Percentiles rank a stretch among this genome's conserved stretches.
Conservation (phyloP, 495 filamentous ascomycete species). For the Pseudomonodictys pantanalensis region DNA sequence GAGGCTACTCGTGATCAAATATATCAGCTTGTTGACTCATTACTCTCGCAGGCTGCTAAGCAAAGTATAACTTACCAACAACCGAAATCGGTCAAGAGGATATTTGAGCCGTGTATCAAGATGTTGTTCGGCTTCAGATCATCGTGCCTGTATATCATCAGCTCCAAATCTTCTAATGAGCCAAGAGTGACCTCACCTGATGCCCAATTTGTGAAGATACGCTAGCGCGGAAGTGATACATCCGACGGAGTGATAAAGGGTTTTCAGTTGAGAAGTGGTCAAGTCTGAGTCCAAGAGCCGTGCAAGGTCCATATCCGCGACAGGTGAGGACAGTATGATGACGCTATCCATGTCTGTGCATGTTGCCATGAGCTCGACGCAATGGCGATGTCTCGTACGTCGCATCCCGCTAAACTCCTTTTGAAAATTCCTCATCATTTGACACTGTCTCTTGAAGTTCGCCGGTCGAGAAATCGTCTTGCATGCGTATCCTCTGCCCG, state of each 20-base stretch:
- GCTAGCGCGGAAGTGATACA: conserved; percentile 1
- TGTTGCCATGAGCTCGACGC: conserved; percentile 1
- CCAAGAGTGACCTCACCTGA: background rate
- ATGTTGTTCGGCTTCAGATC: too few species aligned
- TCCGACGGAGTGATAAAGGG: background rate
- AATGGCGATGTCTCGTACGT: conserved; percentile 3
- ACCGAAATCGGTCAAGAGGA: too few species aligned
- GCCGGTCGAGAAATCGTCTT: background rate
- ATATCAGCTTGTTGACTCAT: too few species aligned
- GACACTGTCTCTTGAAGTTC: background rate
- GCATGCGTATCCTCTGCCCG: background rate
- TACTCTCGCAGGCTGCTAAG: too few species aligned
- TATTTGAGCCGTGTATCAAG: too few species aligned
- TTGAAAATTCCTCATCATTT: background rate
- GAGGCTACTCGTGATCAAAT: too few species aligned
- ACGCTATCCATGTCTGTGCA: conserved; percentile 3
- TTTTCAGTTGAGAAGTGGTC: background rate
- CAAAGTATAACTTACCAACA: too few species aligned
- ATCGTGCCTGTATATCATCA: conserved; percentile 5
- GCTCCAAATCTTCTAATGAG: background rate
- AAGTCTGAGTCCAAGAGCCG: conserved; percentile 2
- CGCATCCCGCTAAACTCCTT: conserved; percentile 9
- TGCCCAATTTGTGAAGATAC: background rate
- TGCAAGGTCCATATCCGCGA: conserved; percentile 17
- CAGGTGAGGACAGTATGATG: background rate